Percentiles rank a stretch among this genome's conserved stretches.
phyloP scores from a whole-genome alignment of 2,329 filamentous ascomycete species.

The Exophiala sp. region DNA sequence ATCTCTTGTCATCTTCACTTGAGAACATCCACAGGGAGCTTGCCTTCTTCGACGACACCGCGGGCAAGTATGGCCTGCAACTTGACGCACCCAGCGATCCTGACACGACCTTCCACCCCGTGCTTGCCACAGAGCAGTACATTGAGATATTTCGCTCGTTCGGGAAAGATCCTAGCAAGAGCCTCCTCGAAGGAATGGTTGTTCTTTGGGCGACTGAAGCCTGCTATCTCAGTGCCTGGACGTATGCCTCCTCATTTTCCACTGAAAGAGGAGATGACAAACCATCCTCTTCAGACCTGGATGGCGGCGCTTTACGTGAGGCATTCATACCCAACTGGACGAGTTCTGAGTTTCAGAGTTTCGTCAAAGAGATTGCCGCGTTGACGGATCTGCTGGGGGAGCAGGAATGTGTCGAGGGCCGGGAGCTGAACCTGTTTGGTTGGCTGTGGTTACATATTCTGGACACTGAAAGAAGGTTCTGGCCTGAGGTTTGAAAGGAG shows the following conservation, averaged over 20 bases:
- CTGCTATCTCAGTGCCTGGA: conserved; percentile 60
- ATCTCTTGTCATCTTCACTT: conserved; percentile 62
- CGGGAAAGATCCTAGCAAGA: conserved; percentile 46
- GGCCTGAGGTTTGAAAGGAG: conserved; percentile 43
- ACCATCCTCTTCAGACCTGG: conserved; percentile 47
- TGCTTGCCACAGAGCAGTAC: conserved; percentile 51
- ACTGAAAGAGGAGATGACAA: neutral
- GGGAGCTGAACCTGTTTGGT: conserved; percentile 36
- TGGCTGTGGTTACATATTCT: conserved; percentile 51
- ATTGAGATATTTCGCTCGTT: conserved; percentile 60
- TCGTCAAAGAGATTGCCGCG: conserved; percentile 55
- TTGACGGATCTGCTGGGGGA: conserved; percentile 56
- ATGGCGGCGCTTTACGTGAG: conserved; percentile 61
- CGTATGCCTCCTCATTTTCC: conserved; percentile 33
- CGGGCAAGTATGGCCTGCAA: conserved; percentile 56
- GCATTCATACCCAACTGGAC: conserved; percentile 70
- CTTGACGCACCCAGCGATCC: conserved; percentile 35
- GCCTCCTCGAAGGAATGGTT: conserved; percentile 64
- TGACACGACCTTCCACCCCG: conserved; percentile 32
- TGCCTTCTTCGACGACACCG: conserved; percentile 64
- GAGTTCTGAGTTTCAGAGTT: conserved; percentile 56
- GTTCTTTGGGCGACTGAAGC: conserved; percentile 76
- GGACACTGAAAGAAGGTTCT: conserved; percentile 57
- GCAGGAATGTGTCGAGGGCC: conserved; percentile 42
- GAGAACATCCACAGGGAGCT: conserved; percentile 66